phyloP scores from a whole-genome alignment of 306 rosid genomes.

The Castanea mollissima region DNA sequence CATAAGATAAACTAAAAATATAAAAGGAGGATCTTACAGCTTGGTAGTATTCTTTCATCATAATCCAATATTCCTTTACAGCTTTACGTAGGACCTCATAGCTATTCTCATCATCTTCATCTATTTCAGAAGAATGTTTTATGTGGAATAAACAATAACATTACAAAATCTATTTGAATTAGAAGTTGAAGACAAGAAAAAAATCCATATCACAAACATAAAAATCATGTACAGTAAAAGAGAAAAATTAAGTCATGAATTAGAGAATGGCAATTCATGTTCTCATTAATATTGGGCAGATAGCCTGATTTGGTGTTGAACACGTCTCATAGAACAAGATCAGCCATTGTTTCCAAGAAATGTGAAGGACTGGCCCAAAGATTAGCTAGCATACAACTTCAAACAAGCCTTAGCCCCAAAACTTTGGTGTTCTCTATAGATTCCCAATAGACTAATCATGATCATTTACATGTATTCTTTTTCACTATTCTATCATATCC shows the following conservation, averaged over 20 bases:
- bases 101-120: conserved; percentile 33
- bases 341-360: background rate
- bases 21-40: conserved; percentile 31
- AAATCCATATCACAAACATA: background rate
- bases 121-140: conserved; percentile 15
- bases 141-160: background rate
- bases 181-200: background rate
- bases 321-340: background rate
- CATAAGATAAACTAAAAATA: background rate
- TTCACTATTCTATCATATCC: too few species aligned
- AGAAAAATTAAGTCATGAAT: background rate
- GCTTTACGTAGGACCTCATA: conserved; percentile 28
- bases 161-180: conserved; percentile 2
- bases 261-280: background rate
- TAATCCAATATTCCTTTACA: conserved; percentile 38
- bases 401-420: too few species aligned
- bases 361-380: background rate
- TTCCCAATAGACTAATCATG: too few species aligned
- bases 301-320: background rate
- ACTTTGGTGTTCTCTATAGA: too few species aligned
- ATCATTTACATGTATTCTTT: too few species aligned
- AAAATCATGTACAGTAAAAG: background rate
- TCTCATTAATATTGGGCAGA: too few species aligned
- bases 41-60: conserved; percentile 40
- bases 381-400: background rate